Percentiles rank a stretch among this genome's conserved stretches.
Conservation (phyloP, 345 rosid species). For the Arabidopsis suecica region DNA sequence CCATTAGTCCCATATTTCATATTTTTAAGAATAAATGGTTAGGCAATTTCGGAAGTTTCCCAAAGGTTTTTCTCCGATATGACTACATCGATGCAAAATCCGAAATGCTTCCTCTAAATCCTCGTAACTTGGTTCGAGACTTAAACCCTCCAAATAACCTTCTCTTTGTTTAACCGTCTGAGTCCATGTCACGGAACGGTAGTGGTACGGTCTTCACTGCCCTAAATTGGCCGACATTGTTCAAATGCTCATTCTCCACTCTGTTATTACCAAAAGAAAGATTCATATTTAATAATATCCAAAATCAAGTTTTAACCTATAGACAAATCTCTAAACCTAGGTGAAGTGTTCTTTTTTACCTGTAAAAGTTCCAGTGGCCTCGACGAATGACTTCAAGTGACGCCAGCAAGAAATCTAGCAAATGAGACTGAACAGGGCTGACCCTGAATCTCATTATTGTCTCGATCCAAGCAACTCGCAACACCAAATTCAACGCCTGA, state of each 20-base stretch:
- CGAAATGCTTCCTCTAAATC: slow-evolving; percentile 26
- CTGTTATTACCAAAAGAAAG: slow-evolving; percentile 42
- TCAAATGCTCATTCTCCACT: slow-evolving; percentile 92
- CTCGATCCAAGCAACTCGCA: slow-evolving; percentile 88
- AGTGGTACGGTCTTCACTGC: slow-evolving; percentile 91
- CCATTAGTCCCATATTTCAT: slow-evolving; percentile 26
- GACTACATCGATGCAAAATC: slow-evolving; percentile 27
- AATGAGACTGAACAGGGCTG: slow-evolving; percentile 55
- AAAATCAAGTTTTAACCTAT: neutral
- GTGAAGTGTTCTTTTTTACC: slow-evolving; percentile 50
- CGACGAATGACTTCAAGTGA: slow-evolving; percentile 86
- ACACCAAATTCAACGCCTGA: slow-evolving; percentile 73
- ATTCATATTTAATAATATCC: neutral
- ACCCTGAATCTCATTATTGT: slow-evolving; percentile 66
- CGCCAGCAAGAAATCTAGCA: slow-evolving; percentile 87
- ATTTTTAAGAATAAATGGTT: slow-evolving; percentile 28
- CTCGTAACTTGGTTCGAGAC: slow-evolving; percentile 28
- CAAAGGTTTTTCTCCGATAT: slow-evolving; percentile 15
- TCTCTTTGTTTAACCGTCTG: slow-evolving; percentile 52
- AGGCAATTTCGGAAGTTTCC: slow-evolving; percentile 24
- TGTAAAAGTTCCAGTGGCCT: slow-evolving; percentile 98
- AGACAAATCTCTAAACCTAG: neutral
- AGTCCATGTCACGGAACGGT: slow-evolving; percentile 78
- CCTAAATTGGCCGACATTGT: slow-evolving; percentile 83
- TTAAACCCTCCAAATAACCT: slow-evolving; percentile 23